Conservation (phyloP, 2,329 filamentous ascomycete species). For the Paecilomyces formosus region DNA sequence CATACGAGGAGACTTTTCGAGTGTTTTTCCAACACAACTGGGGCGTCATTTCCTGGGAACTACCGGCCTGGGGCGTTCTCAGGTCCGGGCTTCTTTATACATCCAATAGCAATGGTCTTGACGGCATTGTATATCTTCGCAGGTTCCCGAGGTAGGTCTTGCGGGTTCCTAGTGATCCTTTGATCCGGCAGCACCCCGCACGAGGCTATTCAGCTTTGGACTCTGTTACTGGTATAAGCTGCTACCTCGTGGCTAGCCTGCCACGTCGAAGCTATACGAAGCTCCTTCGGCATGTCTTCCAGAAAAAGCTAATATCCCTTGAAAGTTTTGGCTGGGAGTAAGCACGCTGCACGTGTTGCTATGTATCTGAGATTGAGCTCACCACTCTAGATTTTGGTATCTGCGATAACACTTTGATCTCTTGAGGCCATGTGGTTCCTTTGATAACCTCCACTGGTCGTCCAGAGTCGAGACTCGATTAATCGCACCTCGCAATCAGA, state of each 20-base stretch:
- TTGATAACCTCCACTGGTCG: no score
- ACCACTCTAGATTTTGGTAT: background rate
- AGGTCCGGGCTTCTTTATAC: background rate
- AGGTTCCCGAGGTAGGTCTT: no score
- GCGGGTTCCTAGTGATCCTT: background rate
- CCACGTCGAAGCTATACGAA: background rate
- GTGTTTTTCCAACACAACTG: background rate
- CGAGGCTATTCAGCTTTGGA: no score
- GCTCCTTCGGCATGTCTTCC: background rate
- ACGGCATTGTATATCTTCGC: no score
- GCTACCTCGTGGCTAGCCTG: background rate
- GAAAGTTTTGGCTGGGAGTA: background rate
- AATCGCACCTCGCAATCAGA: no score
- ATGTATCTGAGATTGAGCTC: no score
- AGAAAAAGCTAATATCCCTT: background rate
- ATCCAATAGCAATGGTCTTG: background rate
- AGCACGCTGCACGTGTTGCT: background rate
- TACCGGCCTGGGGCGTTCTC: background rate
- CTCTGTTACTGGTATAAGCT: no score
- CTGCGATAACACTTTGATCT: no score
- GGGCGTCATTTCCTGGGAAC: background rate
- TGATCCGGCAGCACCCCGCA: background rate
- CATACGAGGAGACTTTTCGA: background rate
- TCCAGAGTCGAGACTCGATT: no score
- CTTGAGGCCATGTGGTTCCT: no score